A percentile compares a stretch with the other conserved stretches of the same genome.
Evolutionary conservation across 257 asterid species (phyloP).

Genomic region (Capsicum rhomboideum): DNA sequence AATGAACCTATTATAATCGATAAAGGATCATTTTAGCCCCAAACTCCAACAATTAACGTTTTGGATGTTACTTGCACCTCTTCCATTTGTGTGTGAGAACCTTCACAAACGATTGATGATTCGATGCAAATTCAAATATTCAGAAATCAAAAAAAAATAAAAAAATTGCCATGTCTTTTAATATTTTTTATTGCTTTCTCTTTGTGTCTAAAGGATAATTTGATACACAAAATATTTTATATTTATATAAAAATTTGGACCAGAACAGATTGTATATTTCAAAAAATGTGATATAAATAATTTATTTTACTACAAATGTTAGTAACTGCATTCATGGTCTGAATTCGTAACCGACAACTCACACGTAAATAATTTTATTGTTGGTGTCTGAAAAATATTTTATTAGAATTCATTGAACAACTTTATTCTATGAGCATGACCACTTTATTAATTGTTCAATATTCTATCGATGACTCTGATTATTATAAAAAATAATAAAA

Average conservation of each 20-base stretch:
- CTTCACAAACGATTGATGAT: neutral
- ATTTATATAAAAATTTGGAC: too few species aligned
- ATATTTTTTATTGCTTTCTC: neutral
- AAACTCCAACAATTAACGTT: neutral
- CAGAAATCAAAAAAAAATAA: neutral
- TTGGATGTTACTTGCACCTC: neutral
- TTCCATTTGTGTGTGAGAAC: neutral
- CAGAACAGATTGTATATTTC: too few species aligned
- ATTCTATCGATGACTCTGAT: neutral
- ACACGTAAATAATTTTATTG: too few species aligned
- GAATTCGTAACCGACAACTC: too few species aligned
- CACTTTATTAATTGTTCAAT: neutral
- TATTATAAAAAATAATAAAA: neutral
- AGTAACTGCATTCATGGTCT: too few species aligned
- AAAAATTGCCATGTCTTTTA: neutral
- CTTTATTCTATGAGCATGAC: neutral
- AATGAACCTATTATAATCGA: too few species aligned
- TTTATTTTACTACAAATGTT: too few species aligned
- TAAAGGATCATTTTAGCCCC: too few species aligned
- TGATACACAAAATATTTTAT: too few species aligned
- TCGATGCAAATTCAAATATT: neutral
- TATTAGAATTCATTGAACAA: neutral
- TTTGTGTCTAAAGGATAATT: neutral
- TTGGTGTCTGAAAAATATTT: neutral
- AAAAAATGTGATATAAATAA: too few species aligned